Percentiles rank a stretch among this genome's conserved stretches.
phyloP scores from a whole-genome alignment of 345 rosid species.

The Gynandropsis gynandra region DNA sequence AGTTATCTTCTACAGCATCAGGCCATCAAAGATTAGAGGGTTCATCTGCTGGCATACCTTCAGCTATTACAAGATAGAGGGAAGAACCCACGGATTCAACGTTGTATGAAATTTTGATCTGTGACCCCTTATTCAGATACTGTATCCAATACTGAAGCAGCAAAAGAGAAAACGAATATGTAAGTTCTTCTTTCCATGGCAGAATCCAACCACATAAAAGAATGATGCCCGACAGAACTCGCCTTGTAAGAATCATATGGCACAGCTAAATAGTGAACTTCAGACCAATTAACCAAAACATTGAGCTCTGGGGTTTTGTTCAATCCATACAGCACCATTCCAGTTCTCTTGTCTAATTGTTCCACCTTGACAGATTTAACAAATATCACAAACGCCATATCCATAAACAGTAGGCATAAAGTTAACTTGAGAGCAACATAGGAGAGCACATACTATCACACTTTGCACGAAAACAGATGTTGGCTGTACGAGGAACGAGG shows the following conservation, averaged over 20 bases:
- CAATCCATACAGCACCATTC: constrained; percentile 52
- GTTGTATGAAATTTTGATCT: constrained; percentile 56
- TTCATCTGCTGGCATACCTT: constrained; percentile 43
- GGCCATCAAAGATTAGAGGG: not conserved
- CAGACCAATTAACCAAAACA: constrained; percentile 52
- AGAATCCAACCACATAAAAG: constrained; percentile 1
- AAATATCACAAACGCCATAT: not conserved
- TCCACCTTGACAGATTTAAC: constrained; percentile 45
- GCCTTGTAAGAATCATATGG: constrained; percentile 71
- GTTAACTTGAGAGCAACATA: not conserved
- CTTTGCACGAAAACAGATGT: constrained; percentile 72
- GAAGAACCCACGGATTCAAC: constrained; percentile 53
- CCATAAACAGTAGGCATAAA: not conserved
- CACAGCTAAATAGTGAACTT: constrained; percentile 37
- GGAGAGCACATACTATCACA: constrained; percentile 46
- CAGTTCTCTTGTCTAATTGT: constrained; percentile 43
- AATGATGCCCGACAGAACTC: constrained; percentile 23
- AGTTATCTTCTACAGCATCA: not conserved
- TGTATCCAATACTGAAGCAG: constrained; percentile 62
- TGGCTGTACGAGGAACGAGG: constrained; percentile 61
- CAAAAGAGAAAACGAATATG: constrained; percentile 8
- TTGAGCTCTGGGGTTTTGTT: constrained; percentile 64
- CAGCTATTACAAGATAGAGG: constrained; percentile 64
- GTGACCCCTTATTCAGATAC: constrained; percentile 71
- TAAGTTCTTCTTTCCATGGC: not conserved